Percentiles rank a stretch among this genome's conserved stretches.
These are phyloP conservation scores for Pythium angustatum DNA, from an alignment of 352 stramenopile species.

Conservation along the genomic window DNA sequence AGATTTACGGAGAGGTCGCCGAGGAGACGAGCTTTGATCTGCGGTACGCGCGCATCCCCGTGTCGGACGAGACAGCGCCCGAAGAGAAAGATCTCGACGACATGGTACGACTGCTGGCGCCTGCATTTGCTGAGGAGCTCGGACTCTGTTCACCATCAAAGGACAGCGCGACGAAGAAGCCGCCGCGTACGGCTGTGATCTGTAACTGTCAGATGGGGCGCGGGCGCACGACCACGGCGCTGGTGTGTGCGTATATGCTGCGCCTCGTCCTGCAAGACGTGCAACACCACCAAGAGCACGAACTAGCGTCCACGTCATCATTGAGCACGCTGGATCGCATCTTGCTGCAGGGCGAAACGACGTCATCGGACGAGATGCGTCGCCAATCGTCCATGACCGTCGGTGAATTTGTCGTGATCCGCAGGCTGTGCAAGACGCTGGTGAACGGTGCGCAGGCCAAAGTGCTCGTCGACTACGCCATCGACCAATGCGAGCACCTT, in stretches of 20 bases:
- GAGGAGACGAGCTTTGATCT: conserved; percentile 58
- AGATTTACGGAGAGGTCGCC: conserved; percentile 69
- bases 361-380: conserved; percentile 23
- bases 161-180: not conserved
- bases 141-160: no score
- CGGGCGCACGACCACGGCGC: conserved; percentile 84
- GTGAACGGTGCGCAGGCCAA: conserved; percentile 73
- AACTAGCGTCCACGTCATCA: not conserved
- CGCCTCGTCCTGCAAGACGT: conserved; percentile 64
- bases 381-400: conserved; percentile 56
- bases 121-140: conserved; percentile 66
- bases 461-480: conserved; percentile 64
- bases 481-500: conserved; percentile 82
- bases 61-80: conserved; percentile 89
- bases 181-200: conserved; percentile 66
- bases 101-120: conserved; percentile 72
- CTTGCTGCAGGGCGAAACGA: conserved; percentile 1
- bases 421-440: conserved; percentile 64
- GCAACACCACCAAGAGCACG: not conserved
- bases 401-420: conserved; percentile 74
- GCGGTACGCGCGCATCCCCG: conserved; percentile 80
- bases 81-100: conserved; percentile 91
- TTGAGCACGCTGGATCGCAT: conserved; percentile 20
- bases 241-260: conserved; percentile 89
- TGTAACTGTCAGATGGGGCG: conserved; percentile 92